A percentile compares a stretch with the other conserved stretches of the same genome.
Conservation (phyloP, 108 stramenopile genomes). For the Cylindrotheca fusiformis region DNA sequence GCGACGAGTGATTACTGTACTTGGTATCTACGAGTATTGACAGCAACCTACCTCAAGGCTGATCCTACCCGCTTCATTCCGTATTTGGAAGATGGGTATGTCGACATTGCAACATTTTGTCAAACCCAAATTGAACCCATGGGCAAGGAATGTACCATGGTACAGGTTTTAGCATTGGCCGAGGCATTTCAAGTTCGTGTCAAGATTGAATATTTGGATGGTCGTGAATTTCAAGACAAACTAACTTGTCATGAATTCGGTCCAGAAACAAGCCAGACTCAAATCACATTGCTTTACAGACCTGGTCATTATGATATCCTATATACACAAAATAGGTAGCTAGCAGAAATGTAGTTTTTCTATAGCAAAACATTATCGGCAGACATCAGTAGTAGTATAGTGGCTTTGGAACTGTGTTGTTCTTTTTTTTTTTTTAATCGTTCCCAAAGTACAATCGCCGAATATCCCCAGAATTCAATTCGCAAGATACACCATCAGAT, state of each 20-base stretch:
- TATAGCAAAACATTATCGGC: not conserved
- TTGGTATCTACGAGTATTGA: slow-evolving; percentile 80
- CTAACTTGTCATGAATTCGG: slow-evolving; percentile 54
- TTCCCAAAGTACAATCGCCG: not conserved
- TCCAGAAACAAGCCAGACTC: slow-evolving; percentile 10
- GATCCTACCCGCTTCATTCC: slow-evolving; percentile 69
- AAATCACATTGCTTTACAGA: slow-evolving; percentile 64
- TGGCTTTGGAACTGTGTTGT: not conserved
- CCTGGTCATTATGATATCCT: slow-evolving; percentile 89
- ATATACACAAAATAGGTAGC: slow-evolving; percentile 30
- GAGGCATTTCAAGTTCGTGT: slow-evolving; percentile 72
- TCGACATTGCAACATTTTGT: slow-evolving; percentile 65
- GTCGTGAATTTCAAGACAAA: slow-evolving; percentile 34
- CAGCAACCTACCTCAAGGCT: slow-evolving; percentile 67
- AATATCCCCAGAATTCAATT: not conserved
- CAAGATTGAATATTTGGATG: slow-evolving; percentile 80
- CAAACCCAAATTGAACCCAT: slow-evolving; percentile 77
- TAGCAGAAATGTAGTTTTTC: not conserved
- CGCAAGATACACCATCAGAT: not conserved
- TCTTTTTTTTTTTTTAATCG: not conserved
- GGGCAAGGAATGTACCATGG: slow-evolving; percentile 77
- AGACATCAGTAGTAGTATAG: not conserved
- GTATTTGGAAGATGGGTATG: slow-evolving; percentile 42
- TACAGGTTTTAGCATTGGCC: slow-evolving; percentile 75
- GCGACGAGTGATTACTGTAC: slow-evolving; percentile 77